Evolutionary conservation across 2,329 filamentous ascomycete genomes (phyloP).

Genomic region (Aspergillus neotritici): DNA sequence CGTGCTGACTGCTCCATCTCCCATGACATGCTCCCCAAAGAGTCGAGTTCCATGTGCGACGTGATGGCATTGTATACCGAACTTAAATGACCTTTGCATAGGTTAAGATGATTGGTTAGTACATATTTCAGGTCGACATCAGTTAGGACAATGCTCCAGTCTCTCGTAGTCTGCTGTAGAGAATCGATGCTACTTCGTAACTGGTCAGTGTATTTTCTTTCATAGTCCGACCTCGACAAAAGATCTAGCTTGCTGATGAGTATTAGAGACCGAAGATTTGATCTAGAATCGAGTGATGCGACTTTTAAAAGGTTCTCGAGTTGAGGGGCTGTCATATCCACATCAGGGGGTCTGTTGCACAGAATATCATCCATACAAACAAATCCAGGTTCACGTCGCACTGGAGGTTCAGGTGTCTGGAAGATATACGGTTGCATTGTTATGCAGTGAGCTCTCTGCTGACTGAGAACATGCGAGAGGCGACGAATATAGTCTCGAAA

Average conservation of each 20-base stretch:
- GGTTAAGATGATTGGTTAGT: conserved; percentile 1
- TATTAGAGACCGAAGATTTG: background rate
- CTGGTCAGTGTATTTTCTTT: conserved; percentile 11
- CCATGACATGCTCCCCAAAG: background rate
- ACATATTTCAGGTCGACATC: conserved; percentile 1
- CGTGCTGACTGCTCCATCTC: background rate
- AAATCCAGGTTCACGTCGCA: background rate
- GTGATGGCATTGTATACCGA: conserved; percentile 4
- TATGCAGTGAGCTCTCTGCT: conserved; percentile 5
- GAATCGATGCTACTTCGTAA: conserved; percentile 10
- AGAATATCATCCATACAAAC: conserved; percentile 5
- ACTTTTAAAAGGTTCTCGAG: background rate
- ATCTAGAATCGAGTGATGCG: background rate
- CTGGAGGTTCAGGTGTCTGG: background rate
- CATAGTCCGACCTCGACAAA: conserved; percentile 12
- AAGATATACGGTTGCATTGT: background rate
- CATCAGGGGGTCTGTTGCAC: conserved; percentile 2
- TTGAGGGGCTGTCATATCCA: conserved; percentile 4
- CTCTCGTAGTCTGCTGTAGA: conserved; percentile 4
- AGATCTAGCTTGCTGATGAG: conserved; percentile 4
- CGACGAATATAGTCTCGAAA: conserved; percentile 19
- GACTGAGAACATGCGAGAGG: conserved; percentile 7
- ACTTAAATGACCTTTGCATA: conserved; percentile 3
- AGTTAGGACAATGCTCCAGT: background rate
- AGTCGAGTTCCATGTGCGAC: background rate